Percentiles rank a stretch among this genome's conserved stretches.
phyloP scores from a whole-genome alignment of 2,329 filamentous ascomycete species.

The Fusarium continuum region DNA sequence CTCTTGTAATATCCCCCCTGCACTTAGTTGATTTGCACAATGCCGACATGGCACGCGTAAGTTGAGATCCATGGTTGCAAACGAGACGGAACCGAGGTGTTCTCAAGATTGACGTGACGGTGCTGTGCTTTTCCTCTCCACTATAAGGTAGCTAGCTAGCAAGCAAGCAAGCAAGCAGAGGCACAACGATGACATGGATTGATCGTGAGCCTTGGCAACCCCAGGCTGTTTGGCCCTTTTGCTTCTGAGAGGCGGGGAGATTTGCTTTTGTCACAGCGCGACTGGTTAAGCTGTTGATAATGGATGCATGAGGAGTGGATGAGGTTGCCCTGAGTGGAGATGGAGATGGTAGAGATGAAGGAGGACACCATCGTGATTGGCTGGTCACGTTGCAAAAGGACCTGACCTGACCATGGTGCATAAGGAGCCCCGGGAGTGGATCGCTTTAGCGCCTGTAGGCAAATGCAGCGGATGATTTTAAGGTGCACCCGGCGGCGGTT shows the following conservation, averaged over 20 bases:
- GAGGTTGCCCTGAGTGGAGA: constrained; percentile 30
- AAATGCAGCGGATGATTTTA: constrained; percentile 44
- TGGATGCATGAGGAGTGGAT: constrained; percentile 34
- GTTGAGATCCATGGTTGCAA: constrained; percentile 26
- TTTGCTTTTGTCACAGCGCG: constrained; percentile 26
- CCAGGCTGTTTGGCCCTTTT: constrained; percentile 34
- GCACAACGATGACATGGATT: constrained; percentile 12
- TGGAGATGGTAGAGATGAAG: constrained; percentile 16
- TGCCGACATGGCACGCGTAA: constrained; percentile 14
- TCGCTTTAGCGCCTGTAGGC: constrained; percentile 40
- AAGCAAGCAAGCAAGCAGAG: constrained; percentile 2
- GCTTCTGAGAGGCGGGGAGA: constrained; percentile 34
- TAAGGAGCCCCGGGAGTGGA: constrained; percentile 41
- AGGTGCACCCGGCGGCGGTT: constrained; percentile 44
- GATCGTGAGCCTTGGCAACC: constrained; percentile 33
- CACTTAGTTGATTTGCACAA: constrained; percentile 27
- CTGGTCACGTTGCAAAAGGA: constrained; percentile 36
- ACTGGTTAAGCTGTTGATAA: constrained; percentile 28
- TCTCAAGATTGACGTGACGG: constrained; percentile 19
- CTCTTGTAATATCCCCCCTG: constrained; percentile 18
- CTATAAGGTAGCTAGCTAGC: neutral
- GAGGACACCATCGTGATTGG: constrained; percentile 14
- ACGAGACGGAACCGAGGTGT: constrained; percentile 16
- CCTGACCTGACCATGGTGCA: constrained; percentile 32
- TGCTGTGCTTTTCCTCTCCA: constrained; percentile 11